Conservation (phyloP, 805 yeast genomes). For the Candida adriatica region DNA sequence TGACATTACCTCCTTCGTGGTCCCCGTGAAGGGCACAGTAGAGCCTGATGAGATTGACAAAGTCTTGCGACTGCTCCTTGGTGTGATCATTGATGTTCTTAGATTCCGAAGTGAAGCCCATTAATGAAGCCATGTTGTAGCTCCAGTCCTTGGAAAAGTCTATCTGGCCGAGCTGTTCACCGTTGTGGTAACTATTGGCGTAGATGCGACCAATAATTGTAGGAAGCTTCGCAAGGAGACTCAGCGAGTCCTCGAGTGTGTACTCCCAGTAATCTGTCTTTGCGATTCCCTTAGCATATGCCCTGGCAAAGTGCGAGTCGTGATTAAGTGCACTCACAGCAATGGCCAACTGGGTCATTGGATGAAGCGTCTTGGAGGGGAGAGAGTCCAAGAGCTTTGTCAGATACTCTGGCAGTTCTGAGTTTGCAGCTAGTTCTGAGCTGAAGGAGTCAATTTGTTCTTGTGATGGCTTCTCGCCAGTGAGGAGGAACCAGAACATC, state of each 20-base stretch:
- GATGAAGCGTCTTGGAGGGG: slow-evolving; percentile 60
- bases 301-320: slow-evolving; percentile 63
- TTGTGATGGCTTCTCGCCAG: slow-evolving; percentile 63
- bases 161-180: slow-evolving; percentile 45
- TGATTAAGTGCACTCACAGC: slow-evolving; percentile 69
- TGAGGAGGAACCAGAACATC: slow-evolving; percentile 71
- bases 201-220: slow-evolving; percentile 69
- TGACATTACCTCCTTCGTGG: slow-evolving; percentile 82
- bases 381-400: slow-evolving; percentile 52
- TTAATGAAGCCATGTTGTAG: slow-evolving; percentile 57
- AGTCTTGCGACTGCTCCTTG: slow-evolving; percentile 41
- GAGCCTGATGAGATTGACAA: slow-evolving; percentile 63
- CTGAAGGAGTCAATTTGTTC: slow-evolving; percentile 51
- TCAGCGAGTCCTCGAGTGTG: slow-evolving; percentile 64
- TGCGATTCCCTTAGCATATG: slow-evolving; percentile 63
- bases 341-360: slow-evolving; percentile 78
- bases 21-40: slow-evolving; percentile 73
- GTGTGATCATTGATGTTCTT: slow-evolving; percentile 24
- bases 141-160: slow-evolving; percentile 60
- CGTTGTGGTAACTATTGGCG: slow-evolving; percentile 51
- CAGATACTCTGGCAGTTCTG: slow-evolving; percentile 58
- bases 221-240: slow-evolving; percentile 68
- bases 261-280: slow-evolving; percentile 72
- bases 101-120: slow-evolving; percentile 48
- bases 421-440: slow-evolving; percentile 57